Evolutionary conservation across 2,329 filamentous ascomycete species (phyloP), one percentile per base, ranked within the genome.

Genomic region (Aspergillus thermomutatus): DNA sequence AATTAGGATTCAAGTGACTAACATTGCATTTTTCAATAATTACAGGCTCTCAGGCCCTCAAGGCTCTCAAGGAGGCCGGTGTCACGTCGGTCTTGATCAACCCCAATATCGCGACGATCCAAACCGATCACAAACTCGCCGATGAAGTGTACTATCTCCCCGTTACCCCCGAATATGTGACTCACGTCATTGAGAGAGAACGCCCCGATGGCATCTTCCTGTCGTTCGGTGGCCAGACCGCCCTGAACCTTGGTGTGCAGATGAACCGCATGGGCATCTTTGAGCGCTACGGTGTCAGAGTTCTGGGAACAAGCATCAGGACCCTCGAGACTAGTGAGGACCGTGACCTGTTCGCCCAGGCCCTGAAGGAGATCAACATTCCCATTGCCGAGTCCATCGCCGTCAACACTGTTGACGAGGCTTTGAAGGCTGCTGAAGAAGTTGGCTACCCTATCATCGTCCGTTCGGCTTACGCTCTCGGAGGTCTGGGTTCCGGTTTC

Each of bases 61-160:
- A 97, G 80, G 94, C 94, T 41, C 83, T 99, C 60, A 97, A 96
- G 79, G 93, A 97, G 79, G 93, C 92, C 62, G 91, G 91, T 60
- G 90, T 97, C 59, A 79, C 87, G 65, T 96, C 93, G 9, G 90
- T 97, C 54, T 86, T 97, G 63, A 92, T 97, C 75, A 97, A 97
- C 79, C 93, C 93, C 69, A 97, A 97, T 76, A 97, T 97, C 74
- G 93, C 93, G 59, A 97, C 94, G 57, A 97, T 97, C 71, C 93
- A 97, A 80, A 97, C 93, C 67, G 92, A 95, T 75, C 93, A 97
- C 82, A 88, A 89, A 70, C 89, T 97, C 72, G 92, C 92, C 71
- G 93, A 97, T 73, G 92, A 97, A 80, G 90, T 97, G 70, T 97
- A 97, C 83, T 97, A 97, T 78, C 88, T 97, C 40, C 94, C 94